Evolutionary conservation across 2,329 filamentous ascomycete genomes (phyloP), one percentile per base, ranked within the genome.

Genomic region (Zymoseptoria pseudotritici): DNA sequence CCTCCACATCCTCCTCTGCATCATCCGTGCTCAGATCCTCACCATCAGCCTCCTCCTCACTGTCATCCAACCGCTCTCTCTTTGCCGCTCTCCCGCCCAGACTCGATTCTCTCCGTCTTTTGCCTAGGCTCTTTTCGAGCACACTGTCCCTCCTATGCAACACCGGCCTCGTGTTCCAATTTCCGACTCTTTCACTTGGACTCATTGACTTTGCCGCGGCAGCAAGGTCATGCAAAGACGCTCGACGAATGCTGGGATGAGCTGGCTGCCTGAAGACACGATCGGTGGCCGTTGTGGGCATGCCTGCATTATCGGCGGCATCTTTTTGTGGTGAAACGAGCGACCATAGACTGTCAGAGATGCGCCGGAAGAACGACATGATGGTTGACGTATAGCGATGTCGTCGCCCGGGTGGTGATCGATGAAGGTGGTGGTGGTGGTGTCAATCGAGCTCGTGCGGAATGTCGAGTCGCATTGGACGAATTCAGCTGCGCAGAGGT

Each of bases 301-400:
- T 46, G 4, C 70, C 70, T 59, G 75, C 73, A 22, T 74, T 56
- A 21, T 56, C 67, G 53, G 71, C 66, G 8, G 73, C 73, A 17
- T 46, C 36, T 66, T 77, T 78, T 53, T 70, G 69, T 10, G 77
- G 77, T 56, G 75, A 77, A 55, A 78, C 68, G 60, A 74, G 76
- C 59, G 70, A 70, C 76, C 75, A 78, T 58, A 79, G 67, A 54
- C 68, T 69, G 54, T 73, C 69, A 8, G 74, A 71, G 6, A 78
- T 64, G 50, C 69, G 67, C 53, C 69, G 65, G 67, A 67, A 56
- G 56, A 67, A 65, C 13, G 65, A 59, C 65, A 67, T 67, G 19
- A 42, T 57, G 55, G 36, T 5, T 46, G 2, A 11, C n/a, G 13
- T n/a, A n/a, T 17, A 1, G 36, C 36, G 36, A n/a, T 46, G 17